Evolutionary conservation across 768 basidiomycete genomes (phyloP).

Genomic region (Mycena floridula): DNA sequence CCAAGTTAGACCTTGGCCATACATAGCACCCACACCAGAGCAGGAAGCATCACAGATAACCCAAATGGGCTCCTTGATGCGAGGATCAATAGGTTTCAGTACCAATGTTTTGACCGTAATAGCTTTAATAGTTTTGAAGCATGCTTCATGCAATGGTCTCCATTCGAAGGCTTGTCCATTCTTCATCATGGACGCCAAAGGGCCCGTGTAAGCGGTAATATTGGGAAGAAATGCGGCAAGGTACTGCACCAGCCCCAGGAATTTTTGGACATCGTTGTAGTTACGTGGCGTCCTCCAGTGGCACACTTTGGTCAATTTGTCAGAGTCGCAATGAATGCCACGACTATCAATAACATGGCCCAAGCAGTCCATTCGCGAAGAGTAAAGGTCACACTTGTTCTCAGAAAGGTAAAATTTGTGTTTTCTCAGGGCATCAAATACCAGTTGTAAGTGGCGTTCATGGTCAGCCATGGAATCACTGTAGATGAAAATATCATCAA

Average conservation of each 20-base stretch:
- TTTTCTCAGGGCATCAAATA: constrained; percentile 11
- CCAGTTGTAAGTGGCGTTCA: constrained; percentile 11
- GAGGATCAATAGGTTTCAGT: background rate
- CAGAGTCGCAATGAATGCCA: constrained; percentile 17
- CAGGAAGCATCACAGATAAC: no score
- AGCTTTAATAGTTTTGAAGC: constrained; percentile 12
- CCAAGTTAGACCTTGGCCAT: no score
- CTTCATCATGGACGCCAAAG: constrained; percentile 10
- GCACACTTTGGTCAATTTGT: constrained; percentile 19
- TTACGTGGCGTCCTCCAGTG: constrained; percentile 15
- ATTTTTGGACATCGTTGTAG: constrained; percentile 17
- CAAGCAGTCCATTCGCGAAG: constrained; percentile 16
- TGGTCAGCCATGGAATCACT: constrained; percentile 21
- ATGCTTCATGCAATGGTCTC: constrained; percentile 11
- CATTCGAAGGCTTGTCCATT: constrained; percentile 16
- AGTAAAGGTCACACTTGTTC: constrained; percentile 18
- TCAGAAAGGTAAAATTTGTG: constrained; percentile 14
- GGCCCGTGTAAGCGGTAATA: constrained; percentile 11
- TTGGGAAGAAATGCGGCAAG: no score
- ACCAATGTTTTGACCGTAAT: constrained; percentile 3
- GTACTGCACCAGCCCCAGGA: constrained; percentile 22
- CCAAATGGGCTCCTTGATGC: no score
- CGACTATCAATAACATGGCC: constrained; percentile 23
- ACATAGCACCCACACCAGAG: no score
- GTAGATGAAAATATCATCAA: constrained; percentile 15